A percentile compares a stretch with the other conserved stretches of the same genome.
Evolutionary conservation across 768 basidiomycete species (phyloP).

Genomic region (Galerina marginata): DNA sequence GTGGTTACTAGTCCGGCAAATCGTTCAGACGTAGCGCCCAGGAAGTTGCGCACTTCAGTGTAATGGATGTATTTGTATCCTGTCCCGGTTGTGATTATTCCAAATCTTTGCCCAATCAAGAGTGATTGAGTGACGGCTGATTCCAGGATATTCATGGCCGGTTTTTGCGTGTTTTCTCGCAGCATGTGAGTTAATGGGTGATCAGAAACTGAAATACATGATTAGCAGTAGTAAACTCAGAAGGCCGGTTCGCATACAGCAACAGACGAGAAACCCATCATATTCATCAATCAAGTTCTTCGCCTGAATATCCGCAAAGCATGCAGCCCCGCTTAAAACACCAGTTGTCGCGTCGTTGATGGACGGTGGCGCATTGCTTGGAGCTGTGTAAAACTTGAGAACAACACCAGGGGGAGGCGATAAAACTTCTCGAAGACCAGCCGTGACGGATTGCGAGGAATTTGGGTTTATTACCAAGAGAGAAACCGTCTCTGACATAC

Average conservation of each 20-base stretch:
- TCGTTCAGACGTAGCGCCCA: conserved; percentile 38
- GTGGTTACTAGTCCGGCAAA: conserved; percentile 41
- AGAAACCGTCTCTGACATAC: conserved; percentile 17
- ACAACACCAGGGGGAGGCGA: conserved; percentile 31
- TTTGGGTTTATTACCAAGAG: conserved; percentile 45
- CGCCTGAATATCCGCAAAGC: conserved; percentile 32
- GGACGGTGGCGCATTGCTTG: conserved; percentile 33
- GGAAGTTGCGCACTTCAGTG: conserved; percentile 38
- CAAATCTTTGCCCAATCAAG: conserved; percentile 41
- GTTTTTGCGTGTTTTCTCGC: conserved; percentile 37
- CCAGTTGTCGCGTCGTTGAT: conserved; percentile 39
- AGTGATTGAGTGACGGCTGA: conserved; percentile 38
- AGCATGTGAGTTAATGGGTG: conserved; percentile 41
- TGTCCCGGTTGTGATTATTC: conserved; percentile 41
- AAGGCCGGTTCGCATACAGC: conserved; percentile 32
- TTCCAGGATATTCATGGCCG: conserved; percentile 41
- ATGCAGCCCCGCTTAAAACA: conserved; percentile 33
- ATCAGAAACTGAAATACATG: conserved; percentile 35
- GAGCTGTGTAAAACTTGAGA: conserved; percentile 40
- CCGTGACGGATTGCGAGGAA: conserved; percentile 39
- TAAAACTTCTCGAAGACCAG: conserved; percentile 32
- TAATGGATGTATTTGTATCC: conserved; percentile 39
- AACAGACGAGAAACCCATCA: conserved; percentile 45
- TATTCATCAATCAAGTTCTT: conserved; percentile 31
- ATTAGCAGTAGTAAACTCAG: too few species aligned